Evolutionary conservation across 495 filamentous ascomycete genomes (phyloP), one percentile per base, ranked within the genome.

Genomic region (Penicillium tannophilum): DNA sequence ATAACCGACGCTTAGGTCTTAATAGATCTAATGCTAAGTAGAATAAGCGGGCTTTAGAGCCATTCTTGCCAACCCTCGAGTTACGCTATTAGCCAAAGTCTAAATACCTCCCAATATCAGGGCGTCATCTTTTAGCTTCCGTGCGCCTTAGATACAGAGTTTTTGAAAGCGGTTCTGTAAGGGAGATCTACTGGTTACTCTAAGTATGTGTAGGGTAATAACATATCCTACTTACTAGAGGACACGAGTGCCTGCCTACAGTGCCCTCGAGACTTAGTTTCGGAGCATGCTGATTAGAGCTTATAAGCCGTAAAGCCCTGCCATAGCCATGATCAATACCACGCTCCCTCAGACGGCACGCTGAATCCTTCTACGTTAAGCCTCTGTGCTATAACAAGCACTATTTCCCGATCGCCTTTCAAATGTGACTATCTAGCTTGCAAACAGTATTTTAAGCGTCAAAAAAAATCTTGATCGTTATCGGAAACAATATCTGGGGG

Each of bases 391-490:
- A 14, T n/a, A n/a, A 41, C 14, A n/a, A 41, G 5, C 16, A n/a
- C n/a, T 41, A 41, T 41, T n/a, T 17, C 48, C 24, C 51, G 17
- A 36, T 7, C 30, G 23, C 51, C 33, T 31, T 64, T 64, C 41
- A 54, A 30, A 45, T 76, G 73, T 58, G 53, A 54, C 4, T 23
- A 65, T 4, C 46, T 53, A 8, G 56, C 54, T 14, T 76, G 68
- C 45, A 67, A 68, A 51, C 63, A 59, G 1, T 53, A 59, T 11
- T 80, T 82, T 58, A 79, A 77, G 59, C 64, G 81, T 45, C 73
- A n/a, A 73, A 19, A 81, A 82, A 54, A 79, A 82, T 57, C 63
- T 83, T 1, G 82, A 79, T 58, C 72, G 82, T n/a, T 82, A 86
- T 55, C 69, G 73, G 41, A 66, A 68, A 19, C 76, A 72, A 20